Base-by-base conservation (phyloP, 2,329 filamentous ascomycete genomes). In the Microcyclospora pomicola region DNA sequence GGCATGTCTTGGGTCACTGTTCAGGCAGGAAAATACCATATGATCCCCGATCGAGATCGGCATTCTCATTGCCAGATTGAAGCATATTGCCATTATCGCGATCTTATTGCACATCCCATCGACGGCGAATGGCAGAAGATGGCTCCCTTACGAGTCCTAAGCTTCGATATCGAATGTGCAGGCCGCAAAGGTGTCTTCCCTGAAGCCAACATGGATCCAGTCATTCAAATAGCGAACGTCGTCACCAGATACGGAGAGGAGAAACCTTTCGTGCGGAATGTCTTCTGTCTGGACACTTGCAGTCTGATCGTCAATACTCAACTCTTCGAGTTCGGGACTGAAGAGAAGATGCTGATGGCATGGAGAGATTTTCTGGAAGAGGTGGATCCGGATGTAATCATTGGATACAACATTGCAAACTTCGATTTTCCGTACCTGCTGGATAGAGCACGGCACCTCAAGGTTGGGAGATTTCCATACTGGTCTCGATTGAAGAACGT, bases 1-100 rank as follows among this genome's bases (percentile, higher is more conserved):
- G 91, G 91, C 46, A 98, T 98, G 91, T 88, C 86, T 1, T 98
- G 91, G 91, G 85, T 96, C 0, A 85, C 94, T 59, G 83, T 80
- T 13, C 80, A 83, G 15, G 71, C 80, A 2, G 71, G 69, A 24
- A 77, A 78, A 44, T 95, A 88, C 63, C 69, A 71, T 38, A 66
- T 93, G 36, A 67, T 94, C 13, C 65, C 75, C 1, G 62, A 73
- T 10, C 61, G 72, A 39, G 70, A 80, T 42, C 73, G 77, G 43
- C 82, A 94, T 46, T 96, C 88, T 2, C 94, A 86, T 52, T 96
- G 91, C 59, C 91, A 98, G 61, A 93, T 98, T 46, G 91, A 98
- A 63, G 91, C 88, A 10, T 72, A 79, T 49, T 75, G 93, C 39
- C 78, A 81, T 57, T 94, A 92, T 53, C 67, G 69, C 41, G 79